These are phyloP conservation scores for Pyricularia grisea DNA, from an alignment of 2,329 filamentous ascomycete species.

Conservation along the genomic window DNA sequence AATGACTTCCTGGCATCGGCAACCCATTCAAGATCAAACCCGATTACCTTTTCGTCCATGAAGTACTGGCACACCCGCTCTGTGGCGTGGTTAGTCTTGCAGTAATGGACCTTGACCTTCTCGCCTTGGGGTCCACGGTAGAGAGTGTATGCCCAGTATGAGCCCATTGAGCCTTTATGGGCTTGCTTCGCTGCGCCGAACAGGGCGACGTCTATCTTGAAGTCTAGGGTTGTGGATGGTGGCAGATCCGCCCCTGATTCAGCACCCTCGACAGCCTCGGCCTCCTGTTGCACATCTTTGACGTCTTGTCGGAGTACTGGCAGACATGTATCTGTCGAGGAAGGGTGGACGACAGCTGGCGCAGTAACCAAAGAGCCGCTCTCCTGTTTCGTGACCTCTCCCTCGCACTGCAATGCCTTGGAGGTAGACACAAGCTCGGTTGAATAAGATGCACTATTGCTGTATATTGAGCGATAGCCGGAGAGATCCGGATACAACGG, in stretches of 20 bases:
- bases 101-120: slow-evolving; percentile 67
- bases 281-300: background rate
- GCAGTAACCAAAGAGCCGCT: background rate
- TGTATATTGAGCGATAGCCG: slow-evolving; percentile 8
- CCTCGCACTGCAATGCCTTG: background rate
- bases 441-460: background rate
- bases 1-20: slow-evolving; percentile 33
- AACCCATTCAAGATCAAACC: slow-evolving; percentile 86
- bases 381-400: background rate
- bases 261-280: slow-evolving; percentile 2
- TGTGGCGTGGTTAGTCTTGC: slow-evolving; percentile 54
- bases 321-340: background rate
- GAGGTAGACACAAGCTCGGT: background rate
- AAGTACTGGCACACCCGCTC: slow-evolving; percentile 63
- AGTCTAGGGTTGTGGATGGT: slow-evolving; percentile 30
- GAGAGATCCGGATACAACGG: slow-evolving; percentile 15
- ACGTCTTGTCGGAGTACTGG: background rate
- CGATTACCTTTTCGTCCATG: slow-evolving; percentile 58
- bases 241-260: slow-evolving; percentile 15
- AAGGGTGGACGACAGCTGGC: background rate
- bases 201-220: slow-evolving; percentile 33
- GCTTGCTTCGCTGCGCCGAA: slow-evolving; percentile 41
- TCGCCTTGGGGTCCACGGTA: slow-evolving; percentile 49
- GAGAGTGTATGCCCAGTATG: slow-evolving; percentile 60
- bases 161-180: slow-evolving; percentile 30